A percentile compares a stretch with the other conserved stretches of the same genome.
Evolutionary conservation across 176 grass and related monocot genomes (phyloP).

Genomic region (Panicum miliaceum): DNA sequence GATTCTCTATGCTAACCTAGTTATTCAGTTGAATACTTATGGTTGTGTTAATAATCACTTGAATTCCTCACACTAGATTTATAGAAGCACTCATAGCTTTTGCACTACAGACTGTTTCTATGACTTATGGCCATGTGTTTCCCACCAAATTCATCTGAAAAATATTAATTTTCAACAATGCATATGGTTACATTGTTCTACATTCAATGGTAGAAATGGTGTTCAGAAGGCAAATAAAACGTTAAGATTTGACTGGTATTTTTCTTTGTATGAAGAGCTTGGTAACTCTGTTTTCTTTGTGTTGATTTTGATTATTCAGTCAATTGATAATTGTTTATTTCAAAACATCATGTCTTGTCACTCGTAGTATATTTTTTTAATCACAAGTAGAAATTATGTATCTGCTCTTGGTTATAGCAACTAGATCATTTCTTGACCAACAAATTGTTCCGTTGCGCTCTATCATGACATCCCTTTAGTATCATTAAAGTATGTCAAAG

Average conservation of each 20-base stretch:
- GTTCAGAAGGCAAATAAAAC: neutral
- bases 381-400: conserved; percentile 6
- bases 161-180: no score
- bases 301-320: neutral
- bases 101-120: neutral
- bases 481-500: neutral
- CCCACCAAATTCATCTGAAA: neutral
- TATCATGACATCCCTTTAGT: conserved; percentile 19
- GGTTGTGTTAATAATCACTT: neutral
- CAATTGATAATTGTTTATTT: conserved; percentile 13
- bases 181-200: neutral
- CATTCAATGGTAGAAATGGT: neutral
- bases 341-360: neutral
- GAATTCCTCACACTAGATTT: conserved; percentile 17
- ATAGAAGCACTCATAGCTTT: neutral
- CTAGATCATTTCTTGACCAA: neutral
- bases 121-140: neutral
- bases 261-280: neutral
- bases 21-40: neutral
- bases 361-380: neutral
- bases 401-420: neutral
- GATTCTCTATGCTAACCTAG: neutral
- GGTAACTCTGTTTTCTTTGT: neutral
- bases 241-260: neutral
- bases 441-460: neutral